Evolutionary conservation across 2,329 filamentous ascomycete genomes (phyloP).

Genomic region (Trichoderma harzianum): DNA sequence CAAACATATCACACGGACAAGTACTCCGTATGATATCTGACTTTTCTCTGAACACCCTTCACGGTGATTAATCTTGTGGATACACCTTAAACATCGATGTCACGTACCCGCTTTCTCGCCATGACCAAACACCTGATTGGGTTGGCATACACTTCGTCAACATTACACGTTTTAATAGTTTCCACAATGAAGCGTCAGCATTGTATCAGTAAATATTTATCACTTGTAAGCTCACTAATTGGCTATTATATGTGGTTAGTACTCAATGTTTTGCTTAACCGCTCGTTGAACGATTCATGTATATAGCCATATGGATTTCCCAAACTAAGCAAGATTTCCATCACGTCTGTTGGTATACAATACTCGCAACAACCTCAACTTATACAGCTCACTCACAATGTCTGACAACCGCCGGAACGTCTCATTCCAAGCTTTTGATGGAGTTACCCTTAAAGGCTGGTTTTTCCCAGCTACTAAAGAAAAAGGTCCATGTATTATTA

Average conservation of each 20-base stretch:
- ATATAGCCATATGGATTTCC: background rate
- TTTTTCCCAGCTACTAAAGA: background rate
- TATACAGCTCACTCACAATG: background rate
- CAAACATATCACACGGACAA: background rate
- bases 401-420: background rate
- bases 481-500: background rate
- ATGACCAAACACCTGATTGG: background rate
- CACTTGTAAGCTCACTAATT: background rate
- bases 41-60: background rate
- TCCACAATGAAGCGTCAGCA: background rate
- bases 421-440: background rate
- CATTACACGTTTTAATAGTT: background rate
- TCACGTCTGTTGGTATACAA: background rate
- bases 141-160: background rate
- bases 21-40: no score
- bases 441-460: conserved; percentile 1
- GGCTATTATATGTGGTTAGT: background rate
- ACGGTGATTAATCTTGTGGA: background rate
- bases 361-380: background rate
- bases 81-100: background rate
- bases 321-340: background rate
- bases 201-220: background rate
- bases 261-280: background rate
- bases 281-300: background rate
- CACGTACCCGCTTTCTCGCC: background rate